Base-by-base conservation (phyloP, 805 yeast genomes). In the Metschnikowia santaceciliae region DNA sequence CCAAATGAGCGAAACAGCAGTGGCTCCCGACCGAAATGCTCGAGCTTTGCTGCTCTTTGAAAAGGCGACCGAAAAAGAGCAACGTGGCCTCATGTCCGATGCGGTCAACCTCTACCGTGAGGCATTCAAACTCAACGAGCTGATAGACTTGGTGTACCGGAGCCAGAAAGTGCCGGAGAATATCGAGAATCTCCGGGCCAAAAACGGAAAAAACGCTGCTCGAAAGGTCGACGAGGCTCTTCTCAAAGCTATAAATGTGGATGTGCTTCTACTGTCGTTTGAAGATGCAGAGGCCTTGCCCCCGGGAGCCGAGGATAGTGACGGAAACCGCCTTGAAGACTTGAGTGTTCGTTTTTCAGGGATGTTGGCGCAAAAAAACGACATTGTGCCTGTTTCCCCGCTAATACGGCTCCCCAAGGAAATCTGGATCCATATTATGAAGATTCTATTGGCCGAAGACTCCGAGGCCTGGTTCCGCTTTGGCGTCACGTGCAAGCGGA, bases 1-100 rank as follows among this genome's bases (percentile, higher is more conserved):
- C 10, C 6, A 19, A 20, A 40, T 40, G 43, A 40, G 34, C 23
- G 15, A 39, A 22, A 7, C 15, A 26, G 32, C 43, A 15, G 33
- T 26, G 34, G 22, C 32, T 7, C 13, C n/a, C 8, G 30, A 42
- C n/a, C 11, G 53, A 4, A 13, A 55, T 34, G 49, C 43, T n/a
- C 52, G 52, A 43, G 95, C 96, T 2, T 68, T 89, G 39, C 74
- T 72, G 47, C 68, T 80, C 20, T 90, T 88, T 71, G 90, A 86
- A 58, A 66, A 74, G 46, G 97, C 90, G 2, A 80, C 84, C 0
- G 80, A 77, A 44, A 84, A 84, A 61, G 97, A 90, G 66, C 71
- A 78, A 33, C 78, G 74, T 46, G 96, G 96, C 0, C 72, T 81
- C 54, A 76, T 90, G 81, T 77, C 88, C n/a, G 96, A 90, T 60